These are phyloP conservation scores for Quercus phellos DNA, from an alignment of 331 rosid genomes.

Conservation along the genomic window DNA sequence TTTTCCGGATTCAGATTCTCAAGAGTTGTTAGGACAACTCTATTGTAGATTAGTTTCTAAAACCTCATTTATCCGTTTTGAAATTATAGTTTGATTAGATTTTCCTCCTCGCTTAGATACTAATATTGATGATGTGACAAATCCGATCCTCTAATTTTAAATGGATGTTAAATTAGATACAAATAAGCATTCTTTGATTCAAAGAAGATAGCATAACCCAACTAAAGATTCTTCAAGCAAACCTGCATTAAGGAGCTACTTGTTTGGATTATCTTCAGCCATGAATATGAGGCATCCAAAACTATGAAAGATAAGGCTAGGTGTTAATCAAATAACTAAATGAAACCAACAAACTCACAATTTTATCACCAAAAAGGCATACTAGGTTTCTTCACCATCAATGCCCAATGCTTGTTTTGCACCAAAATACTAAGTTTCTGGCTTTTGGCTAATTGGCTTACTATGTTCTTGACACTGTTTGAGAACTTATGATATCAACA, in stretches of 20 bases:
- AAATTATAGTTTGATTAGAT: no score
- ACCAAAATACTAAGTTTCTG: neutral
- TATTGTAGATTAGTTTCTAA: no score
- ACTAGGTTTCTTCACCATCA: neutral
- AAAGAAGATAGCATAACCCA: neutral
- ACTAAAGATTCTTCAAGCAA: no score
- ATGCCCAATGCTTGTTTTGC: neutral
- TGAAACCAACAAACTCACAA: neutral
- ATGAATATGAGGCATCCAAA: neutral
- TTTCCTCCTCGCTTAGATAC: no score
- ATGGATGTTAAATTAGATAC: no score
- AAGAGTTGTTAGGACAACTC: no score
- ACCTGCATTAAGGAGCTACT: no score
- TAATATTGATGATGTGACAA: neutral
- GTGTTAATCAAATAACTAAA: neutral
- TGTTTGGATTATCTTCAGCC: no score
- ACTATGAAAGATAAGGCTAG: neutral
- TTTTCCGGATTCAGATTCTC: no score
- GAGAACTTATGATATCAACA: neutral
- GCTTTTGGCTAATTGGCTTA: neutral
- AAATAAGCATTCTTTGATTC: neutral
- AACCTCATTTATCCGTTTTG: no score
- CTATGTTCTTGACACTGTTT: neutral
- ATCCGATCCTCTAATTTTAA: no score
- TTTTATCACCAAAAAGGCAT: neutral